Percentiles rank a stretch among this genome's conserved stretches.
phyloP scores from a whole-genome alignment of 441 rosid genomes.

The Viola pubescens region DNA sequence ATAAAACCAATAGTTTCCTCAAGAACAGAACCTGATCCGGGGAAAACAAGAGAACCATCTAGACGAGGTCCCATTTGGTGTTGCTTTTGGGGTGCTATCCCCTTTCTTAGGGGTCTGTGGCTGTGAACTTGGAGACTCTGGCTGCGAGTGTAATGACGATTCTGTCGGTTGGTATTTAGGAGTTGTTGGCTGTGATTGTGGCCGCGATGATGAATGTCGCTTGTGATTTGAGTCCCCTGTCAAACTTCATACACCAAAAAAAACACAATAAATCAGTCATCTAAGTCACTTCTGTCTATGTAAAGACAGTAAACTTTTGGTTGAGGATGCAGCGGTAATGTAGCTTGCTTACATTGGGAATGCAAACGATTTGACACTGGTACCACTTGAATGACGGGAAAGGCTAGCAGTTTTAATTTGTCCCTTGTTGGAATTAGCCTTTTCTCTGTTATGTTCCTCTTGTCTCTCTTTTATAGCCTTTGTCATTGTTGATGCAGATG shows the following conservation, averaged over 20 bases:
- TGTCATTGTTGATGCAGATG: conserved; percentile 48
- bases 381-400: conserved; percentile 34
- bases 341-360: conserved; percentile 57
- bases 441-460: neutral
- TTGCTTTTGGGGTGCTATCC: conserved; percentile 21
- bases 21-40: conserved; percentile 37
- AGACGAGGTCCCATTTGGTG: conserved; percentile 11
- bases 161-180: conserved; percentile 19
- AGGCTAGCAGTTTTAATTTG: conserved; percentile 6
- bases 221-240: conserved; percentile 22
- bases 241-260: conserved; percentile 29
- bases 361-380: conserved; percentile 58
- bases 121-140: conserved; percentile 3
- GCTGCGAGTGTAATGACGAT: conserved; percentile 4
- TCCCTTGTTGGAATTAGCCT: neutral
- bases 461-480: conserved; percentile 36
- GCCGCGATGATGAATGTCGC: neutral
- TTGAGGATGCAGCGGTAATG: neutral
- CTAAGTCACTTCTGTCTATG: neutral
- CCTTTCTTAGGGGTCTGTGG: conserved; percentile 9
- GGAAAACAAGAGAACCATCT: conserved; percentile 61
- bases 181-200: conserved; percentile 20
- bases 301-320: neutral
- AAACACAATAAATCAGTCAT: conserved; percentile 2
- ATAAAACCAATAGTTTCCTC: neutral